phyloP scores from a whole-genome alignment of 805 yeast species.

The Candida morakotiae region DNA sequence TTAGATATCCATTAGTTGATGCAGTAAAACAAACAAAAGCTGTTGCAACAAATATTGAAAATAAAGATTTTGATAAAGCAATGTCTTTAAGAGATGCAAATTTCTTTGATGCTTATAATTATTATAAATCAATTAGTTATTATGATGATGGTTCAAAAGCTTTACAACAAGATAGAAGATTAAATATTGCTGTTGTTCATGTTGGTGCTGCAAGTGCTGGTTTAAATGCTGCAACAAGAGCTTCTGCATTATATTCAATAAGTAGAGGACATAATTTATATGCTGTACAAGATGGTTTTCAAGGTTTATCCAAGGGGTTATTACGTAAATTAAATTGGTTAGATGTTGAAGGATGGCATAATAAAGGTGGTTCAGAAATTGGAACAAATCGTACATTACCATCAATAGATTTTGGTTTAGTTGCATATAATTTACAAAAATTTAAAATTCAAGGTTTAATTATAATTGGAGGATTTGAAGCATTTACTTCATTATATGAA shows the following conservation, averaged over 20 bases:
- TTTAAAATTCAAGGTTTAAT: constrained; percentile 66
- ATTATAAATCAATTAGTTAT: constrained; percentile 53
- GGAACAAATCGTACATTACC: constrained; percentile 79
- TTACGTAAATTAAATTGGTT: constrained; percentile 62
- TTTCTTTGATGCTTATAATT: constrained; percentile 59
- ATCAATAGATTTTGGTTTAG: constrained; percentile 60
- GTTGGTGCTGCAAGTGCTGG: constrained; percentile 83
- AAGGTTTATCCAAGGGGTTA: constrained; percentile 62
- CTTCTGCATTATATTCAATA: constrained; percentile 70
- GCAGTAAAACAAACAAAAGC: constrained; percentile 69
- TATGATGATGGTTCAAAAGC: constrained; percentile 30
- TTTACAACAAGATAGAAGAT: constrained; percentile 49
- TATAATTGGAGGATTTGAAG: constrained; percentile 80
- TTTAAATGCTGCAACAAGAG: constrained; percentile 71
- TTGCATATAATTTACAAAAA: constrained; percentile 70
- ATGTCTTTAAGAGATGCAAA: constrained; percentile 68
- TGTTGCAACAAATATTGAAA: constrained; percentile 66
- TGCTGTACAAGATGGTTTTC: constrained; percentile 72
- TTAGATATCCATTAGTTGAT: constrained; percentile 63
- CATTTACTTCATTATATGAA: constrained; percentile 66
- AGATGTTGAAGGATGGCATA: constrained; percentile 69
- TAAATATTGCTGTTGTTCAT: constrained; percentile 66
- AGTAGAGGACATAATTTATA: constrained; percentile 70
- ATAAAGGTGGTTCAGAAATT: constrained; percentile 73
- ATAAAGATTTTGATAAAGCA: constrained; percentile 65